Evolutionary conservation across 2,329 filamentous ascomycete species (phyloP).

Genomic region (Fonsecaea multimorphosa): DNA sequence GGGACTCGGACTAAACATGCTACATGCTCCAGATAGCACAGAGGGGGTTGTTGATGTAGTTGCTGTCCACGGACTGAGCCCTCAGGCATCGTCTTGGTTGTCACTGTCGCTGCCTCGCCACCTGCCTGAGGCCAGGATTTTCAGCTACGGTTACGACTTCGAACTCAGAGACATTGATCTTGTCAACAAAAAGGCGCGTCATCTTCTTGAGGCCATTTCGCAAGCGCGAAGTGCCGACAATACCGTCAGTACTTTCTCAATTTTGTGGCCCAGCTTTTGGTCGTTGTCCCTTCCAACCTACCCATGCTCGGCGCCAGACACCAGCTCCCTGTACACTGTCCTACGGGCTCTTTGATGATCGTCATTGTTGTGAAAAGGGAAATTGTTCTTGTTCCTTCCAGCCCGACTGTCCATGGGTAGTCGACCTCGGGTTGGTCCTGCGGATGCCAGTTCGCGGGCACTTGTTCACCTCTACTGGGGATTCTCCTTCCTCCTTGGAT

Average conservation of each 20-base stretch:
- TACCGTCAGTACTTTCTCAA: not conserved
- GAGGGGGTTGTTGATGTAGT: not conserved
- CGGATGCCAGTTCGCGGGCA: not conserved
- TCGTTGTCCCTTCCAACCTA: not conserved
- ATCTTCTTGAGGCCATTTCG: not conserved
- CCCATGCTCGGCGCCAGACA: not conserved
- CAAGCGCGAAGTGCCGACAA: not conserved
- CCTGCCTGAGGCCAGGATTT: not conserved
- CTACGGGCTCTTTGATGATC: not conserved
- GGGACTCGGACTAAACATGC: not conserved
- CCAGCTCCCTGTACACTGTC: not conserved
- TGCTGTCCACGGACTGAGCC: slow-evolving; percentile 6
- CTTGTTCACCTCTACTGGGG: not conserved
- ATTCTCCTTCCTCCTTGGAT: not conserved
- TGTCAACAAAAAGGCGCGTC: not conserved
- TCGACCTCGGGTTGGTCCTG: not conserved
- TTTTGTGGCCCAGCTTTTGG: not conserved
- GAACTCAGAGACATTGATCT: not conserved
- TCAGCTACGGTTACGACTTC: not conserved
- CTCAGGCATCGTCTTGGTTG: not conserved
- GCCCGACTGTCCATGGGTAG: not conserved
- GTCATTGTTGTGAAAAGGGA: not conserved
- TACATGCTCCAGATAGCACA: not conserved
- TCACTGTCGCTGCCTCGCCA: not conserved
- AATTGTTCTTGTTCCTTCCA: not conserved